Conservation (phyloP, 192 early-diverging fungal species). For the Entomortierella chlamydospora region DNA sequence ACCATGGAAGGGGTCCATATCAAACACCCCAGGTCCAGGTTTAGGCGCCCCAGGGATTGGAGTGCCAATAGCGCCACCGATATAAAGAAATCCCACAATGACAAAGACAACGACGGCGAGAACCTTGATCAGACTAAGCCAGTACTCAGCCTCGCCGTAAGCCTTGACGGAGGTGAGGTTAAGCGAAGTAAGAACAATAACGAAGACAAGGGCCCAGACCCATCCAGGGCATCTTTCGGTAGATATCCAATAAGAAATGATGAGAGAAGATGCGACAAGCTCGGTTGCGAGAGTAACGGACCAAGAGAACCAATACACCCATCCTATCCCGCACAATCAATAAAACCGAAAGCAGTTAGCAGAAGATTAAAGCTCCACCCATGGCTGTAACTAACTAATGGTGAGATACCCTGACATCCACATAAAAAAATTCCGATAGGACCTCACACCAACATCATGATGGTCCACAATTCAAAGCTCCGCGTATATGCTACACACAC, state of each 20-base stretch:
- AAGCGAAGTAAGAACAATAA: conserved; percentile 70
- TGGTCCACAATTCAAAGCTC: neutral
- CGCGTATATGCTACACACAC: neutral
- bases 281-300: conserved; percentile 78
- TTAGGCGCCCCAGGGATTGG: conserved; percentile 61
- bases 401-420: too few relatives aligned
- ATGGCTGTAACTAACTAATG: neutral
- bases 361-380: neutral
- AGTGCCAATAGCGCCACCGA: conserved; percentile 67
- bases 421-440: neutral
- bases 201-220: conserved; percentile 65
- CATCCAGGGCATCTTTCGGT: conserved; percentile 26
- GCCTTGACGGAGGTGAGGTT: conserved; percentile 79
- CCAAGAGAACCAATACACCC: conserved; percentile 79
- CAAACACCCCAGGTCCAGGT: conserved; percentile 33
- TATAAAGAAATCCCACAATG: conserved; percentile 76
- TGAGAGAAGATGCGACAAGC: conserved; percentile 77
- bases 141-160: conserved; percentile 88
- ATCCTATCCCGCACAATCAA: conserved; percentile 26
- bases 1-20: conserved; percentile 68
- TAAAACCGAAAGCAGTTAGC: neutral
- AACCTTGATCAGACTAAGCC: conserved; percentile 83
- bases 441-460: neutral
- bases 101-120: conserved; percentile 81
- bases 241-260: conserved; percentile 71